Evolutionary conservation across 2,329 filamentous ascomycete genomes (phyloP).

Genomic region (Paecilomyces formosus): DNA sequence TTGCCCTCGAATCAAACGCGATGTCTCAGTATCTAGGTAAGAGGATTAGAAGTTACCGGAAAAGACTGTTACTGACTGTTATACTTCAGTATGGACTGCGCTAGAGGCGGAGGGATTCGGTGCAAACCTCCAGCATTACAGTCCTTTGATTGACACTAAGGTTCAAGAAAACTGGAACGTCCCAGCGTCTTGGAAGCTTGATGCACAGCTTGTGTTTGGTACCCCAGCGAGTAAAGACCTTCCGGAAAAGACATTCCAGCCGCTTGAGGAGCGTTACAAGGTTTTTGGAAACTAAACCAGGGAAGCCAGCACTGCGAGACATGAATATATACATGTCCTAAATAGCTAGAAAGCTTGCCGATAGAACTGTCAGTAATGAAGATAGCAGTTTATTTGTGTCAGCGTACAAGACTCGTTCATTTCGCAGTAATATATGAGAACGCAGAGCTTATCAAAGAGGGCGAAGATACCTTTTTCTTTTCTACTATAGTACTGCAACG

Average conservation of each 20-base stretch:
- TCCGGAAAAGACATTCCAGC: background rate
- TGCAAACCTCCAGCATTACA: slow-evolving; percentile 88
- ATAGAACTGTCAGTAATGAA: no score
- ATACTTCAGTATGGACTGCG: slow-evolving; percentile 61
- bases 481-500: no score
- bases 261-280: background rate
- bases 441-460: no score
- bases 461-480: no score
- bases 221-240: slow-evolving; percentile 8
- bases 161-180: slow-evolving; percentile 62
- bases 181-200: slow-evolving; percentile 65
- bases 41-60: background rate
- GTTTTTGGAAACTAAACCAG: background rate
- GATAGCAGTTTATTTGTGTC: no score
- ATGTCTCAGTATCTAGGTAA: slow-evolving; percentile 62
- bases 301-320: background rate
- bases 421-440: no score
- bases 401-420: no score
- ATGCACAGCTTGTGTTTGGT: slow-evolving; percentile 79
- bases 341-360: no score
- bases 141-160: slow-evolving; percentile 70
- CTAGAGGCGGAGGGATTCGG: slow-evolving; percentile 77
- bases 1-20: slow-evolving; percentile 65
- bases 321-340: no score
- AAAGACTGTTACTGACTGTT: background rate